A percentile compares a stretch with the other conserved stretches of the same genome.
Conservation (phyloP, 2,329 filamentous ascomycete species). For the Ascochyta fabae region DNA sequence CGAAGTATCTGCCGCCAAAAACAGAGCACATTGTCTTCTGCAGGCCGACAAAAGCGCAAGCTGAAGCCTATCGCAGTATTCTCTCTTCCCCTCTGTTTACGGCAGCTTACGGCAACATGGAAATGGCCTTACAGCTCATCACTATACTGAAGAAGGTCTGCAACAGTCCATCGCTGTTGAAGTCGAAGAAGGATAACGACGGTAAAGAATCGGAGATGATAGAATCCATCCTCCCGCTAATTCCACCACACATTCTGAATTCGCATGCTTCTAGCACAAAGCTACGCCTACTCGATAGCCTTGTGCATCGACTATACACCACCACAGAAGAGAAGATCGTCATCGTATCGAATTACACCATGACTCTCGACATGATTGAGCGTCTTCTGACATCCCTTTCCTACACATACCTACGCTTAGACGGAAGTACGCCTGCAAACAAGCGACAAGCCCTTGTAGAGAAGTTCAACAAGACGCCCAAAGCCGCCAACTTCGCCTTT, state of each 20-base stretch:
- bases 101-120: conserved; percentile 65
- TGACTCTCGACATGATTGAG: conserved; percentile 71
- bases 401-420: conserved; percentile 70
- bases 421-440: conserved; percentile 68
- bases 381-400: conserved; percentile 66
- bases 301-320: conserved; percentile 66
- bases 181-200: conserved; percentile 57
- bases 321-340: conserved; percentile 74
- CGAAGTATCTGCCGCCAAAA: conserved; percentile 70
- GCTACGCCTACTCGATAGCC: conserved; percentile 69
- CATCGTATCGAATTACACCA: conserved; percentile 78
- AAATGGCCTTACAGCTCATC: conserved; percentile 71
- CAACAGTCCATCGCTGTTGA: conserved; percentile 71
- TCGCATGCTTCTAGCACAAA: conserved; percentile 68
- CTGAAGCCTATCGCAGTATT: conserved; percentile 67
- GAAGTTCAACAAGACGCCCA: conserved; percentile 68
- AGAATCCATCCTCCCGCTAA: conserved; percentile 54
- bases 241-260: conserved; percentile 63
- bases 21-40: conserved; percentile 73
- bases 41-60: conserved; percentile 65
- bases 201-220: conserved; percentile 56
- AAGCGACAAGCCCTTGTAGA: conserved; percentile 74
- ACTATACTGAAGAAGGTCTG: conserved; percentile 77
- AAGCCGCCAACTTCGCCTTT: conserved; percentile 69
- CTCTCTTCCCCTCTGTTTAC: conserved; percentile 70